phyloP scores from a whole-genome alignment of 345 rosid species.

The Alliaria petiolata region DNA sequence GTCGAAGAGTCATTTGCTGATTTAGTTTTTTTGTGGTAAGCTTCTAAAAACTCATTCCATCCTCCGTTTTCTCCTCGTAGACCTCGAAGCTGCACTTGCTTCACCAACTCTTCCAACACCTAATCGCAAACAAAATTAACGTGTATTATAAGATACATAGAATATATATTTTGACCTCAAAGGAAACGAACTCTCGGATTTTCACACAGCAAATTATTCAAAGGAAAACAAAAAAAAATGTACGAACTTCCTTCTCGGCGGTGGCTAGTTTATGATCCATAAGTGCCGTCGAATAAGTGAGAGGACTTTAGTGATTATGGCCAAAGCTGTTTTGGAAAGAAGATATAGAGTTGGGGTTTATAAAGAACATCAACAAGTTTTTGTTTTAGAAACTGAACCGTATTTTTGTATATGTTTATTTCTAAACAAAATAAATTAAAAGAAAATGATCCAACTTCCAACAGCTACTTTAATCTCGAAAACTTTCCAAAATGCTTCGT shows the following conservation, averaged over 20 bases:
- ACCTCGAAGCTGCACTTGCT: slow-evolving; percentile 43
- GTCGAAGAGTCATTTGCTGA: slow-evolving; percentile 53
- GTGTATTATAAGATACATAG: background rate
- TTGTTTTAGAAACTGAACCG: background rate
- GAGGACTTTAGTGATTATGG: background rate
- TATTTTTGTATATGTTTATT: background rate
- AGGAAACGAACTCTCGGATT: background rate
- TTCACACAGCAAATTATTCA: background rate
- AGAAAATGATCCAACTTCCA: background rate
- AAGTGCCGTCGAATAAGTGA: background rate
- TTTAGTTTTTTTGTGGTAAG: slow-evolving; percentile 37
- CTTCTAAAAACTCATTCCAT: slow-evolving; percentile 60
- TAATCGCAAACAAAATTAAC: background rate
- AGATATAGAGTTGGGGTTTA: background rate
- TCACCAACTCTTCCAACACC: slow-evolving; percentile 63
- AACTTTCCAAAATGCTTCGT: background rate
- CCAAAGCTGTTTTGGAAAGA: background rate
- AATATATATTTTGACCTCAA: background rate
- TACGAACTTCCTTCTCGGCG: background rate
- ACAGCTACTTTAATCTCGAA: background rate
- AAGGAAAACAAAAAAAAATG: background rate
- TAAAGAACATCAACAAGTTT: background rate
- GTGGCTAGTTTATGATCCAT: slow-evolving; percentile 10
- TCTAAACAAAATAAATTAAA: background rate
- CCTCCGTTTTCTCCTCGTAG: slow-evolving; percentile 44